Evolutionary conservation across 257 asterid species (phyloP).

Genomic region (Marsdenia floribunda): DNA sequence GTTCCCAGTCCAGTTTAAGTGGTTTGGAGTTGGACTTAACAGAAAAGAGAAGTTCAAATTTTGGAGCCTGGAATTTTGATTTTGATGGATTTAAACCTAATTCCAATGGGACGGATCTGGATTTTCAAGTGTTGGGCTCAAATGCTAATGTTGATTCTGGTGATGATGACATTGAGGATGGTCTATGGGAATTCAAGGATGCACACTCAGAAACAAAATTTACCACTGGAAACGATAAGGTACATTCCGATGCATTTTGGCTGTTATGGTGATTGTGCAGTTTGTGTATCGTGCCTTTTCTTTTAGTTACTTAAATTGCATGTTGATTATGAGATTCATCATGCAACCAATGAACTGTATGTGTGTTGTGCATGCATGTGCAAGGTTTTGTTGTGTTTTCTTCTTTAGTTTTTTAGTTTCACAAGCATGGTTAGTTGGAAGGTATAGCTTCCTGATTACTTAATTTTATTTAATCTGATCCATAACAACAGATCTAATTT

Average conservation of each 20-base stretch:
- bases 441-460: background rate
- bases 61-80: constrained; percentile 20
- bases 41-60: constrained; percentile 21
- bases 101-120: constrained; percentile 13
- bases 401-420: background rate
- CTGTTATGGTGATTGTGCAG: background rate
- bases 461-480: background rate
- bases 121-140: constrained; percentile 5
- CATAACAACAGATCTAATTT: background rate
- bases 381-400: background rate
- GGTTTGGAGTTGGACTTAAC: constrained; percentile 19
- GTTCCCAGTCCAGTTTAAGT: constrained; percentile 23
- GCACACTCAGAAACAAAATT: constrained; percentile 36
- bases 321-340: constrained; percentile 14
- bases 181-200: constrained; percentile 73
- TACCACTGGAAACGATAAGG: constrained; percentile 35
- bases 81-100: constrained; percentile 17
- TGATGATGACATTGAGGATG: constrained; percentile 39
- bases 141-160: constrained; percentile 13
- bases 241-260: constrained; percentile 16
- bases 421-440: background rate
- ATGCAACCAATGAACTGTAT: constrained; percentile 11
- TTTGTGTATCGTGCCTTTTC: constrained; percentile 1
- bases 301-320: constrained; percentile 10
- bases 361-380: background rate